phyloP scores from a whole-genome alignment of 2,329 filamentous ascomycete genomes.

The Malbranchea cinnamomea region DNA sequence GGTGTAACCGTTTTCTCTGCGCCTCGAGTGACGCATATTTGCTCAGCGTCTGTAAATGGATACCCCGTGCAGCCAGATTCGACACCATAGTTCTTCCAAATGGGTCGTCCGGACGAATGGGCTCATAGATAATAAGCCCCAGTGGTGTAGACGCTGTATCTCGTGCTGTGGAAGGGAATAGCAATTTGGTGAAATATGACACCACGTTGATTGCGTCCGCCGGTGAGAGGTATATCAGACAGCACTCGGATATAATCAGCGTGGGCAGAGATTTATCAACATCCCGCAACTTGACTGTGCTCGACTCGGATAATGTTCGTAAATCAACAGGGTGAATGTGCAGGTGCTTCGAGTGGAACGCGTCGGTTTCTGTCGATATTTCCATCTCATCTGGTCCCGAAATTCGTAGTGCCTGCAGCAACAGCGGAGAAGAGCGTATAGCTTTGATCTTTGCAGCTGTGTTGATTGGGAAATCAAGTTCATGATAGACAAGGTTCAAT shows the following conservation, averaged over 20 bases:
- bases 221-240: conserved; percentile 71
- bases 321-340: conserved; percentile 55
- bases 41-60: conserved; percentile 69
- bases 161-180: conserved; percentile 18
- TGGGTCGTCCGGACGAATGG: conserved; percentile 64
- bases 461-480: conserved; percentile 74
- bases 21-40: conserved; percentile 52
- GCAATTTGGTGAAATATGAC: conserved; percentile 44
- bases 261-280: conserved; percentile 53
- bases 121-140: conserved; percentile 71
- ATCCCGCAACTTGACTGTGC: conserved; percentile 24
- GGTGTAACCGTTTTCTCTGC: conserved; percentile 51
- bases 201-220: conserved; percentile 50
- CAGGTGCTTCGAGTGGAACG: conserved; percentile 33
- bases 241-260: conserved; percentile 84
- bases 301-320: conserved; percentile 36
- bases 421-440: conserved; percentile 20
- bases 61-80: conserved; percentile 69
- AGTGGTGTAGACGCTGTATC: conserved; percentile 30
- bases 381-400: conserved; percentile 16
- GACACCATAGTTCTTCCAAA: conserved; percentile 88
- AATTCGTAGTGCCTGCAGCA: conserved; percentile 19
- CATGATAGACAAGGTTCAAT: conserved; percentile 59
- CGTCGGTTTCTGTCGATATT: conserved; percentile 25
- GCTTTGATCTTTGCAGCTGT: conserved; percentile 48